These are phyloP conservation scores for Psophocarpus tetragonolobus DNA, from an alignment of 306 rosid species.

Conservation along the genomic window DNA sequence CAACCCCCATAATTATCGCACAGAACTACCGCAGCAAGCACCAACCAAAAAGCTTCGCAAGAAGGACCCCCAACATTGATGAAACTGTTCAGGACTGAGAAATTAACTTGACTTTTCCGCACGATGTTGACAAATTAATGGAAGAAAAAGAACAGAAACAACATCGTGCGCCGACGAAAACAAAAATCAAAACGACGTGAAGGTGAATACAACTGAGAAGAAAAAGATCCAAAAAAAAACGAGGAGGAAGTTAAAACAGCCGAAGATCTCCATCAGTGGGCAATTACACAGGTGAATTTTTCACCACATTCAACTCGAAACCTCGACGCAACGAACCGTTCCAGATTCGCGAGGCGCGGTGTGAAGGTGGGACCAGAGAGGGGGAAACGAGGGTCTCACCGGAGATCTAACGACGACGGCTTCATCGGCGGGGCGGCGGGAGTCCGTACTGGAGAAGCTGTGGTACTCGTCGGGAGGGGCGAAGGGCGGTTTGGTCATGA, in stretches of 20 bases:
- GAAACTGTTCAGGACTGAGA: not conserved
- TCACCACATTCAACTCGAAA: not conserved
- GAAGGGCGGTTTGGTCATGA: slow-evolving; percentile 78
- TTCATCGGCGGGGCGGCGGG: slow-evolving; percentile 58
- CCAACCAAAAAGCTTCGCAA: slow-evolving; percentile 20
- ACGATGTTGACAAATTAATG: not conserved
- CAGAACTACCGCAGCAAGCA: not conserved
- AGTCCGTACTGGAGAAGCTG: slow-evolving; percentile 50
- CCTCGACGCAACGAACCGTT: not conserved
- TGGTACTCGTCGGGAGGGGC: slow-evolving; percentile 73
- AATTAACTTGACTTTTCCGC: not conserved
- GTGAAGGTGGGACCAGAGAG: not conserved
- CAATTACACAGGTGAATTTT: not conserved
- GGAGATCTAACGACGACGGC: slow-evolving; percentile 82
- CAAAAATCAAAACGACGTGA: slow-evolving; percentile 2
- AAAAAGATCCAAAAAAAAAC: not conserved
- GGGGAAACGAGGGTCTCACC: slow-evolving; percentile 36
- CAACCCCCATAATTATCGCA: not conserved
- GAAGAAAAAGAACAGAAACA: not conserved
- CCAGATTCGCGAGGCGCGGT: not conserved
- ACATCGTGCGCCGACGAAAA: not conserved
- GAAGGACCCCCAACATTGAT: not conserved
- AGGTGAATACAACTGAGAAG: not conserved
- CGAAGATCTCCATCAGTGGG: not conserved
- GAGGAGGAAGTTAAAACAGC: not conserved